These are phyloP conservation scores for Cytospora schulzeri DNA, from an alignment of 2,329 filamentous ascomycete species.

Conservation along the genomic window DNA sequence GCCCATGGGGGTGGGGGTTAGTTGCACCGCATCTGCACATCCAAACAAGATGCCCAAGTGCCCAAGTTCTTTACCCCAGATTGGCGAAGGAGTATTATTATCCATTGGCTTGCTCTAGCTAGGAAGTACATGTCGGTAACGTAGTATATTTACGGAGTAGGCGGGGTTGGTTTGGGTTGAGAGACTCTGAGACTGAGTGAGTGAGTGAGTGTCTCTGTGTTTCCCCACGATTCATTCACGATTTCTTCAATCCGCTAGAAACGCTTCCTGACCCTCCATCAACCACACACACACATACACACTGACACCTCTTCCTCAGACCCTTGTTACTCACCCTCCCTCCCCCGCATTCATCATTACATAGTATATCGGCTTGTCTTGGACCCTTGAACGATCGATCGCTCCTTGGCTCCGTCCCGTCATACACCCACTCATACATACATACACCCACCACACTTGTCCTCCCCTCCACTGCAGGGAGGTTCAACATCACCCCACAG, in stretches of 20 bases:
- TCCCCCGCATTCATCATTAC: not conserved
- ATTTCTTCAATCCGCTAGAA: conserved; percentile 1
- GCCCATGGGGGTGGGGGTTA: not conserved
- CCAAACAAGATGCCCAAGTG: not conserved
- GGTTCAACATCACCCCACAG: conserved; percentile 12
- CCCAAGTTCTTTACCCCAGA: conserved; percentile 10
- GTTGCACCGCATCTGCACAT: too few species aligned
- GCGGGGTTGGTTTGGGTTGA: too few species aligned
- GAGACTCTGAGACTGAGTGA: not conserved
- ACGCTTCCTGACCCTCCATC: not conserved
- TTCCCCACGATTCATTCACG: not conserved
- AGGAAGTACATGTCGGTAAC: too few species aligned
- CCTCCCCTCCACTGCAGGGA: not conserved
- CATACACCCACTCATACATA: not conserved
- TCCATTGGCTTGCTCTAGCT: not conserved
- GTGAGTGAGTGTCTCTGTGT: not conserved
- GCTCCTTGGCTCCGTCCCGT: not conserved
- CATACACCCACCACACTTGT: too few species aligned
- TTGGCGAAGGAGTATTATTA: not conserved
- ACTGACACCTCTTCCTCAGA: not conserved
- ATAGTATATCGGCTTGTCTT: not conserved
- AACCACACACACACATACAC: not conserved
- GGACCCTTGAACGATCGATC: not conserved
- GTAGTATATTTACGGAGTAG: not conserved
- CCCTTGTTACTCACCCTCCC: not conserved